Evolutionary conservation across 2,329 filamentous ascomycete genomes (phyloP), one percentile per base, ranked within the genome.

Genomic region (Didymosphaeria variabile): DNA sequence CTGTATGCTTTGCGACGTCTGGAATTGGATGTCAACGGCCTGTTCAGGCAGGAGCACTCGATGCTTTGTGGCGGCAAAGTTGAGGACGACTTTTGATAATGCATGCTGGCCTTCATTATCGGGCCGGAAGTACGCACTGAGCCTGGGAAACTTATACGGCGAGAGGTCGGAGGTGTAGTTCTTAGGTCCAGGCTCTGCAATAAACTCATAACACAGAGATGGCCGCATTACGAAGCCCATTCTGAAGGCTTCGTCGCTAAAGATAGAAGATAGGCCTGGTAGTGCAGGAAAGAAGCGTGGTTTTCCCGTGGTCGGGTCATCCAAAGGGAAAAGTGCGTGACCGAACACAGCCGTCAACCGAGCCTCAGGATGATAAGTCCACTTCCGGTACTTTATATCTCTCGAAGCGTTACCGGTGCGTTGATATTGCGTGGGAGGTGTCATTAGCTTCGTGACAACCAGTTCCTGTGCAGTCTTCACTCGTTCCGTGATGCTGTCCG

Each of bases 41-140:
- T 69, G 60, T 26, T 72, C 65, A 0, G 77, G 77, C 13, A 78
- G 68, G 1, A 77, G 61, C 1, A 77, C 72, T 47, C 76, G 68
- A 45, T 73, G 68, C 5, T 63, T 40, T 3, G 63, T 64, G 32
- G 73, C 60, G 17, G 70, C 61, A 38, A 76, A 67, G 2, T 55
- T 62, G 8, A 78, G 57, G 15, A 55, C 62, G 5, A 74, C 55
- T 26, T 67, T 71, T 19, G 64, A 63, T 7, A 77, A 57, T 7
- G 47, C 55, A 9, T 69, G 52, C 45, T 54, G 60, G 29, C 58
- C 59, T 1, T 53, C 57, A 3, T 42, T 56, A n/a, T 58, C 58
- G 15, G 13, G 31, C 6, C 68, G 58, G 38, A 77, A 67, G 32
- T 69, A 63, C 6, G 77, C 59, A 15, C 45, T 54, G 7, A 78